Evolutionary conservation across 1,139 yeast species (phyloP).

Genomic region (Hansenula lynferdii): DNA sequence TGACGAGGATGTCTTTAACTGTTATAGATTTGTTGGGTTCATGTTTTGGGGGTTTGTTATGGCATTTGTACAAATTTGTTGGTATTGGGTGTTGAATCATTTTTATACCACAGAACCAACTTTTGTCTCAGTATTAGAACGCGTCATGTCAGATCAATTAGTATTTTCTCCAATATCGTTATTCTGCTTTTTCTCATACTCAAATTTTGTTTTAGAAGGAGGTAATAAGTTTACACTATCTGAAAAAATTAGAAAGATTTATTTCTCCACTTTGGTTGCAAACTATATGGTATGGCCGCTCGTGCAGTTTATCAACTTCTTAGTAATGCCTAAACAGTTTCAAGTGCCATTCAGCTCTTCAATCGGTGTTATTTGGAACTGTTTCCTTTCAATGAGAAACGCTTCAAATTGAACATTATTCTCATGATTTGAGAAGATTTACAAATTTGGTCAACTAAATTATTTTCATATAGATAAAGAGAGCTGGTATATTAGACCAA

Average conservation of each 20-base stretch:
- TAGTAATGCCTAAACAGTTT: constrained; percentile 68
- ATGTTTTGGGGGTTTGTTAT: constrained; percentile 84
- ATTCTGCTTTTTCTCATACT: constrained; percentile 76
- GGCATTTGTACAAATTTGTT: constrained; percentile 80
- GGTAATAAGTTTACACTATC: constrained; percentile 65
- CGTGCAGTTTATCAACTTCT: constrained; percentile 85
- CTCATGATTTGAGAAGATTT: too few species aligned
- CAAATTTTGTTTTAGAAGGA: constrained; percentile 74
- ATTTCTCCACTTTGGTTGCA: constrained; percentile 69
- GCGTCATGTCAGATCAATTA: constrained; percentile 87
- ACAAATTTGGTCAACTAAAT: too few species aligned
- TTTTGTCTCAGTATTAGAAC: constrained; percentile 73
- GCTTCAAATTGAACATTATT: constrained; percentile 20
- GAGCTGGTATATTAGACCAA: too few species aligned
- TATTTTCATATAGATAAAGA: too few species aligned
- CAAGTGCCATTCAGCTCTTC: constrained; percentile 93
- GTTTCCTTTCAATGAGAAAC: constrained; percentile 66
- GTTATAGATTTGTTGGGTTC: constrained; percentile 72
- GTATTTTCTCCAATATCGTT: constrained; percentile 85
- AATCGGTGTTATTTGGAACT: constrained; percentile 43
- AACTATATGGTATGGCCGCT: constrained; percentile 94
- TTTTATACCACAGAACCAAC: constrained; percentile 80
- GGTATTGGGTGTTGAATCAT: constrained; percentile 80
- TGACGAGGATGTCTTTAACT: constrained; percentile 45
- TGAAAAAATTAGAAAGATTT: constrained; percentile 57